These are phyloP conservation scores for Solanum bulbocastanum DNA, from an alignment of 257 asterid species.

Conservation along the genomic window DNA sequence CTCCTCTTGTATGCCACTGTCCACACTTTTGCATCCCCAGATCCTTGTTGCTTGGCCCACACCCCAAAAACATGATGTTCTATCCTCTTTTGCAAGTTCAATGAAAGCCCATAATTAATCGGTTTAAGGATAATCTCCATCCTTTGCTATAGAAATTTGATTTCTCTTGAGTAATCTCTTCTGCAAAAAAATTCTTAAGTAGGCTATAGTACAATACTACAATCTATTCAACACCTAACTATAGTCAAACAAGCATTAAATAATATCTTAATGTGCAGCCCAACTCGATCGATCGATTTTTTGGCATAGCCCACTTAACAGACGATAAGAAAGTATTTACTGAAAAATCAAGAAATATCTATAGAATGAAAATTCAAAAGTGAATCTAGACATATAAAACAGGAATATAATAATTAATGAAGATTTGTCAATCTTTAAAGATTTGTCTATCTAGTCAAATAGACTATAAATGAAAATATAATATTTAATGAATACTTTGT, in stretches of 20 bases:
- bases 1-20: not conserved
- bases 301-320: not conserved
- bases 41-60: not conserved
- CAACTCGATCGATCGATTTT: not conserved
- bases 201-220: not conserved
- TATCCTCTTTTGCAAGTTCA: not conserved
- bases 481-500: not conserved
- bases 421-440: too few species aligned
- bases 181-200: not conserved
- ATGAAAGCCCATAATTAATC: not conserved
- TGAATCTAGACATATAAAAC: not conserved
- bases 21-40: not conserved
- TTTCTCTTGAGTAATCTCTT: not conserved
- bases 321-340: not conserved
- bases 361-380: not conserved
- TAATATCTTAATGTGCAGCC: not conserved
- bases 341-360: not conserved
- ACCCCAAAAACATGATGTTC: not conserved
- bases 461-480: not conserved
- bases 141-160: not conserved
- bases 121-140: not conserved
- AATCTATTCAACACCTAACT: not conserved
- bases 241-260: not conserved
- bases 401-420: not conserved
- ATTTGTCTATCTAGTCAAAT: not conserved